Evolutionary conservation across 768 basidiomycete species (phyloP), one percentile per base, ranked within the genome.

Genomic region (Myochromella boudieri): DNA sequence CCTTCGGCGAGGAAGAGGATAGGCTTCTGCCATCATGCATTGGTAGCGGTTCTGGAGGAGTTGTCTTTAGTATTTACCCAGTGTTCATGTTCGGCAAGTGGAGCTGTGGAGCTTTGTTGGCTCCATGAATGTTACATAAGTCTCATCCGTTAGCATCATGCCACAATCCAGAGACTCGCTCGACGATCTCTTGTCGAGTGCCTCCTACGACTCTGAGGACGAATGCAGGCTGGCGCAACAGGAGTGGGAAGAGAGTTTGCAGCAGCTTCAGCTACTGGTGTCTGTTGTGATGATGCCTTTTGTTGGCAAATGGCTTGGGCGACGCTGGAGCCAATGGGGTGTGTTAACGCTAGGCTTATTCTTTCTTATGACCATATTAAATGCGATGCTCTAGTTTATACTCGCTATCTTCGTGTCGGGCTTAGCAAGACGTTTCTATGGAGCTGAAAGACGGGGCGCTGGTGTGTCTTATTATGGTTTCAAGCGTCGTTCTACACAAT

Each of bases 171-270:
- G 77, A 51, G 62, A 65, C 53, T 89, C 85, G 26, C 59, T 85
- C 48, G 86, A 88, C 67, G 77, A 79, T 46, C 64, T 78, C 33
- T 76, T 75, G 15, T 78, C 78, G 7, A 62, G 70, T 42, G 68
- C 71, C 15, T 76, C 77, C 10, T 81, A 79, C 61, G 82, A 83
- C 62, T 74, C 75, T 1, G 80, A 82, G 53, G 87, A 88, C 48
- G 89, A 92, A 58, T 82, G 80, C 56, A 80, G 74, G 31, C 71
- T 86, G 37, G 87, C 89, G 2, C 88, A 94, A 65, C 78, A 87
- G 62, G 94, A 97, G 70, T 95, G 94, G 94, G 86, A 93, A 58
- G 94, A 97, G 65, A 90, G 87, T 59, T 60, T 95, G 40, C 69
- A 84, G 50, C 92, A 97, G 63, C 76, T 97, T 36, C 84, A 88